Conservation (phyloP, 345 rosid species). For the Euphorbia pulcherrima region DNA sequence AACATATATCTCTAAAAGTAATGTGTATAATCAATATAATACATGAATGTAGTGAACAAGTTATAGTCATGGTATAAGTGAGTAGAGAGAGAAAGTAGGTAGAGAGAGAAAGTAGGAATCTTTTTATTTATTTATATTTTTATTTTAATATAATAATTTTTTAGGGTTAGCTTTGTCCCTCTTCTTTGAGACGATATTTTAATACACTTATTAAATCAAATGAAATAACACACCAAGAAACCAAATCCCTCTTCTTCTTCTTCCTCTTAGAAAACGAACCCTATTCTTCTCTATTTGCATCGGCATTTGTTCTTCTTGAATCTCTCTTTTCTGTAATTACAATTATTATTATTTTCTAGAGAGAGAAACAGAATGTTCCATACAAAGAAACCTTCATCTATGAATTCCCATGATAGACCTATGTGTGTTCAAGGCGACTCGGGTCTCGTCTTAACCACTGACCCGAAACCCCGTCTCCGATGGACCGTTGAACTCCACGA, state of each 20-base stretch:
- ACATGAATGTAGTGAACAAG: background rate
- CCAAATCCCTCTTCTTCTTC: slow-evolving; percentile 10
- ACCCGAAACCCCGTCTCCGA: slow-evolving; percentile 98
- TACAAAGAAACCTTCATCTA: slow-evolving; percentile 79
- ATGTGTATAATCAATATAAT: background rate
- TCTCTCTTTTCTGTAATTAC: slow-evolving; percentile 27
- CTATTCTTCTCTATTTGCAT: slow-evolving; percentile 75
- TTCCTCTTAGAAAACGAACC: slow-evolving; percentile 76
- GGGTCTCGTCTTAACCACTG: slow-evolving; percentile 98
- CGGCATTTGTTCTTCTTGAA: slow-evolving; percentile 93
- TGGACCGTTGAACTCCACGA: slow-evolving; percentile 99
- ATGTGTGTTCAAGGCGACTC: slow-evolving; percentile 99
- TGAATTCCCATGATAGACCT: slow-evolving; percentile 86
- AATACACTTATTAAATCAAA: slow-evolving; percentile 14
- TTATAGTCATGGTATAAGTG: too few species aligned
- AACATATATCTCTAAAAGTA: background rate
- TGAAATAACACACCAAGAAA: background rate
- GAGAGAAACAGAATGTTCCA: slow-evolving; percentile 77
- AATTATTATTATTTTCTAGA: slow-evolving; percentile 10
- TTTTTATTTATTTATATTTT: too few species aligned
- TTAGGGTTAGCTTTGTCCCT: slow-evolving; percentile 23
- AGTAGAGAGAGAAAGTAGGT: background rate
- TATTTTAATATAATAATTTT: background rate
- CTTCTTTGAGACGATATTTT: slow-evolving; percentile 9
- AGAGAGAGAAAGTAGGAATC: background rate